Evolutionary conservation across 371 early-diverging fungal species (phyloP).

Genomic region (Umbelopsis sp.): DNA sequence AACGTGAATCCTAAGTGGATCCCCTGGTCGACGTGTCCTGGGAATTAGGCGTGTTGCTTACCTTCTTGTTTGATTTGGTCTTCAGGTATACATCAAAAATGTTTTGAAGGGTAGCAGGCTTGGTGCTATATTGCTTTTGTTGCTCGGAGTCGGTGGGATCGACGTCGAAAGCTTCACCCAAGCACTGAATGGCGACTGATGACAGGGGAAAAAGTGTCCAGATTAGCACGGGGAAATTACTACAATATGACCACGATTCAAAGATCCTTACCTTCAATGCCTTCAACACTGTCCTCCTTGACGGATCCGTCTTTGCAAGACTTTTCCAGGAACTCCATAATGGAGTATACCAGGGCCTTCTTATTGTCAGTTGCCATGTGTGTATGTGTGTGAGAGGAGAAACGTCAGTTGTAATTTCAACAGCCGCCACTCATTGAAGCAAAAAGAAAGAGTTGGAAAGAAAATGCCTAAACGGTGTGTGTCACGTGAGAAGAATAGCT

Average conservation of each 20-base stretch:
- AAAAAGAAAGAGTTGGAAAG: background rate
- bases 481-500: no score
- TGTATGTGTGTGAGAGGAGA: background rate
- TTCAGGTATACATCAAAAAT: constrained; percentile 92
- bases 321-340: constrained; percentile 86
- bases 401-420: background rate
- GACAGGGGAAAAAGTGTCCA: background rate
- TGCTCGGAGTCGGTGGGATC: constrained; percentile 74
- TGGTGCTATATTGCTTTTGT: constrained; percentile 72
- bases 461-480: background rate
- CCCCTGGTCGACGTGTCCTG: constrained; percentile 6
- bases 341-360: constrained; percentile 84
- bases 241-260: background rate
- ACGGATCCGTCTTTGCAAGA: constrained; percentile 80
- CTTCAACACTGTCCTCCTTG: constrained; percentile 82
- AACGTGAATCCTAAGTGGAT: background rate
- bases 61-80: constrained; percentile 70
- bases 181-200: constrained; percentile 88
- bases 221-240: no score
- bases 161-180: constrained; percentile 92
- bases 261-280: constrained; percentile 77
- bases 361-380: constrained; percentile 59
- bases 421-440: background rate
- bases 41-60: constrained; percentile 25
- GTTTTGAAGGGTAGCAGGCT: constrained; percentile 78